These are phyloP conservation scores for Lipomyces kockii DNA, from an alignment of 805 yeast genomes.

Conservation along the genomic window DNA sequence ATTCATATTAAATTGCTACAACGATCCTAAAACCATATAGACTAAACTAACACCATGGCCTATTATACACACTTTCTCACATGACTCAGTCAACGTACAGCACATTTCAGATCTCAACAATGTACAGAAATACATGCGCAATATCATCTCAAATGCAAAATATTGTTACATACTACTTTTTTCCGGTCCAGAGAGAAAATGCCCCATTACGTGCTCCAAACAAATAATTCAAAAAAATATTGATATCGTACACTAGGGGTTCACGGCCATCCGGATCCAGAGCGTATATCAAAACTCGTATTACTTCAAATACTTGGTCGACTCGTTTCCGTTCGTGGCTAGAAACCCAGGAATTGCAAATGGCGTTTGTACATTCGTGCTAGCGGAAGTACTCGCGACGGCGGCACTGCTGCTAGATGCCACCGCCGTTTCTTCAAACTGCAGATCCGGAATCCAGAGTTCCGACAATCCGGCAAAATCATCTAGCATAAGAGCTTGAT, in stretches of 20 bases:
- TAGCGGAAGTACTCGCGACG: not conserved
- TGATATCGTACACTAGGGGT: not conserved
- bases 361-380: not conserved
- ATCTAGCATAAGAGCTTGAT: constrained; percentile 41
- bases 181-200: not conserved
- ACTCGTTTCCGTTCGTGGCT: constrained; percentile 15
- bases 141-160: not conserved
- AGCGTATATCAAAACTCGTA: not conserved
- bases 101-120: not conserved
- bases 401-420: too few relatives aligned
- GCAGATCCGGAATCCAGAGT: constrained; percentile 24
- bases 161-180: not conserved
- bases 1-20: not conserved
- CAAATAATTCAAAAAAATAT: too few relatives aligned
- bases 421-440: constrained; percentile 19
- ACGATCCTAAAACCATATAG: too few relatives aligned
- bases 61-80: not conserved
- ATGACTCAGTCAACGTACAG: not conserved
- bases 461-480: constrained; percentile 34
- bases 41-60: too few relatives aligned
- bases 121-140: not conserved
- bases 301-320: constrained; percentile 7
- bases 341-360: constrained; percentile 20
- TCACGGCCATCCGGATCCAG: not conserved
- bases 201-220: not conserved